Evolutionary conservation across 352 stramenopile genomes (phyloP).

Genomic region (Pythium sukuiense): DNA sequence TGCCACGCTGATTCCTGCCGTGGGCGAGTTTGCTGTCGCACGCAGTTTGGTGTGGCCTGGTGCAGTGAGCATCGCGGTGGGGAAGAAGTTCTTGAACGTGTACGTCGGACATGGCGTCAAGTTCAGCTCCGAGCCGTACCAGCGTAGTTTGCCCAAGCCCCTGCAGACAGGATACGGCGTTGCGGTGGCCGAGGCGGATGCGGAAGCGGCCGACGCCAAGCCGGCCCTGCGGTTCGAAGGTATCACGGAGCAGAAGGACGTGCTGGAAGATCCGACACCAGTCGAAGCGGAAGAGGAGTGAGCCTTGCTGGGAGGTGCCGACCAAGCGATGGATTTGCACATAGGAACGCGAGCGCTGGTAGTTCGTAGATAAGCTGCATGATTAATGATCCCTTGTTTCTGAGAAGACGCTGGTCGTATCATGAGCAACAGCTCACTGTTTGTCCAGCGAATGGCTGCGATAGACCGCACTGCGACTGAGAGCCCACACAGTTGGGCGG

Average conservation of each 20-base stretch:
- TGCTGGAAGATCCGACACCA: constrained; percentile 79
- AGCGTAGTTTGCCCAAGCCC: constrained; percentile 46
- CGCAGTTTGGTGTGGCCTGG: constrained; percentile 85
- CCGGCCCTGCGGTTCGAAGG: constrained; percentile 52
- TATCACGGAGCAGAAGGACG: constrained; percentile 65
- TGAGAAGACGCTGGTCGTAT: background rate
- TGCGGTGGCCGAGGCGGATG: constrained; percentile 32
- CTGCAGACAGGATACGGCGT: constrained; percentile 58
- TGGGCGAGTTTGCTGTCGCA: constrained; percentile 63
- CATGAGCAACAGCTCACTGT: background rate
- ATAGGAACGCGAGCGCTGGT: background rate
- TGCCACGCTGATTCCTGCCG: constrained; percentile 57
- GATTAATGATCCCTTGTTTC: background rate
- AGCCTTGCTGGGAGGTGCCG: background rate
- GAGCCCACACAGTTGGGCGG: background rate
- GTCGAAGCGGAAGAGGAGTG: constrained; percentile 50
- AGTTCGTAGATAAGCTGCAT: background rate
- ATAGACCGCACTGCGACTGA: constrained; percentile 4
- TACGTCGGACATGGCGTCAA: constrained; percentile 89
- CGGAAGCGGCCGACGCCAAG: constrained; percentile 36
- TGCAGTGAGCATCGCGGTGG: constrained; percentile 80
- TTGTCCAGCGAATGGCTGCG: background rate
- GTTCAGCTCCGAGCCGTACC: constrained; percentile 60
- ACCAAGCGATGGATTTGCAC: background rate
- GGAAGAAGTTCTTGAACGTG: constrained; percentile 88